Percentiles rank a stretch among this genome's conserved stretches.
Evolutionary conservation across 2,329 filamentous ascomycete genomes (phyloP).

Genomic region (Paraconiothyrium brasiliense): DNA sequence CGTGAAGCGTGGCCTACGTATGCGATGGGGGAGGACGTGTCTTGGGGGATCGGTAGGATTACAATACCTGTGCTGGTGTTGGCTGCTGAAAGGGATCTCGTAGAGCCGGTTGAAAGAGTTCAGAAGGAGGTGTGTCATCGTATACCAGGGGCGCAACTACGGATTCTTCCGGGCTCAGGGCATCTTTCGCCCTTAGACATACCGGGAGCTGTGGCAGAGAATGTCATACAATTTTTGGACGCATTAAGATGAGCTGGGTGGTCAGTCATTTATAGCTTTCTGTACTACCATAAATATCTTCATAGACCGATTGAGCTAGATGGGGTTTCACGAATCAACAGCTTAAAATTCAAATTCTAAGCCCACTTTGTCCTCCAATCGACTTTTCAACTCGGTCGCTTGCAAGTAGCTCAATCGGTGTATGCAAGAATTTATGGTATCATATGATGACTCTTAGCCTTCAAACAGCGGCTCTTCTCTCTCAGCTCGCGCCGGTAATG

Average conservation of each 20-base stretch:
- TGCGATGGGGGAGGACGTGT: constrained; percentile 10
- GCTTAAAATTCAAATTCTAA: no score
- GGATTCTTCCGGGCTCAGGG: background rate
- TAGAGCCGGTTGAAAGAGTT: background rate
- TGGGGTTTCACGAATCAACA: no score
- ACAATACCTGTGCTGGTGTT: background rate
- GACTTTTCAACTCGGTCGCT: no score
- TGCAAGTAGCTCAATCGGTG: no score
- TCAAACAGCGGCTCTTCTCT: no score
- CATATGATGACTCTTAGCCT: no score
- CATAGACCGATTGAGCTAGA: no score
- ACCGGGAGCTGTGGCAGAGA: background rate
- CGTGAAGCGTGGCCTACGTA: constrained; percentile 5
- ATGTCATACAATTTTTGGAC: background rate
- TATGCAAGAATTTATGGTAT: no score
- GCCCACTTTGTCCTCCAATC: no score
- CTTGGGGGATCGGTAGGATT: background rate
- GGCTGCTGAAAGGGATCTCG: background rate
- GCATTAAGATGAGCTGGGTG: background rate
- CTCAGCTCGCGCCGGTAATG: no score
- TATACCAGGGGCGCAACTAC: background rate
- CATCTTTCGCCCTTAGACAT: background rate
- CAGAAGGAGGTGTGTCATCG: background rate
- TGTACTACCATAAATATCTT: no score
- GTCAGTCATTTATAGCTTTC: no score